These are phyloP conservation scores for Onygenales sp. DNA, from an alignment of 2,329 filamentous ascomycete species.

Conservation along the genomic window DNA sequence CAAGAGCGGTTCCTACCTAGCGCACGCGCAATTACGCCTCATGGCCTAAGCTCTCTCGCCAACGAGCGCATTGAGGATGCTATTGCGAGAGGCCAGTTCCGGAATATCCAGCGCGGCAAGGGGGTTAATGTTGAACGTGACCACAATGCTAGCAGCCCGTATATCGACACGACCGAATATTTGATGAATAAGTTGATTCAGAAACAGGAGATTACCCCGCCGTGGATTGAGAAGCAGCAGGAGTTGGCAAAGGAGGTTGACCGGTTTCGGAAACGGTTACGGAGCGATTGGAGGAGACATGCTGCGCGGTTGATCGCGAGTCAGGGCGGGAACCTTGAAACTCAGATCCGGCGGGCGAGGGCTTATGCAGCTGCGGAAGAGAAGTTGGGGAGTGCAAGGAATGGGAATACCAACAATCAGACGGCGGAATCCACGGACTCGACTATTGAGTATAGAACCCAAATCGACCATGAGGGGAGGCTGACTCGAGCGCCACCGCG, in stretches of 20 bases:
- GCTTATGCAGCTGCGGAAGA: conserved; percentile 61
- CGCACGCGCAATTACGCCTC: conserved; percentile 61
- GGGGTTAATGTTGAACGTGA: conserved; percentile 64
- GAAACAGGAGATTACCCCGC: conserved; percentile 86
- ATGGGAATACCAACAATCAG: not conserved
- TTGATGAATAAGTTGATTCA: conserved; percentile 99
- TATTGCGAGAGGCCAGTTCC: conserved; percentile 83
- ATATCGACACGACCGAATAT: conserved; percentile 93
- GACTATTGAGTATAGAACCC: conserved; percentile 6
- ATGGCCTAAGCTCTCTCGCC: conserved; percentile 71
- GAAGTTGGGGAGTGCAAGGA: not conserved
- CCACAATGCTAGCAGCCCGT: conserved; percentile 71
- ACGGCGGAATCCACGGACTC: too few species aligned
- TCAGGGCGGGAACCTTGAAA: conserved; percentile 62
- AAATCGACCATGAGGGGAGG: conserved; percentile 19
- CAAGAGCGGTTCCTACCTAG: conserved; percentile 70
- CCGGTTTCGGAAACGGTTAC: conserved; percentile 63
- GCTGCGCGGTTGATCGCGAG: conserved; percentile 70
- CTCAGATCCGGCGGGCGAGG: conserved; percentile 62
- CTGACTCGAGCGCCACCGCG: conserved; percentile 4
- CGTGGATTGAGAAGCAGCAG: conserved; percentile 98
- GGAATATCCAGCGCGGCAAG: conserved; percentile 70
- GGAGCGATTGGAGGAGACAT: conserved; percentile 77
- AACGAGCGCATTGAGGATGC: conserved; percentile 92
- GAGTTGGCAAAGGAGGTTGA: conserved; percentile 63